These are phyloP conservation scores for Suillus placidus DNA, from an alignment of 768 basidiomycete species.

Conservation along the genomic window DNA sequence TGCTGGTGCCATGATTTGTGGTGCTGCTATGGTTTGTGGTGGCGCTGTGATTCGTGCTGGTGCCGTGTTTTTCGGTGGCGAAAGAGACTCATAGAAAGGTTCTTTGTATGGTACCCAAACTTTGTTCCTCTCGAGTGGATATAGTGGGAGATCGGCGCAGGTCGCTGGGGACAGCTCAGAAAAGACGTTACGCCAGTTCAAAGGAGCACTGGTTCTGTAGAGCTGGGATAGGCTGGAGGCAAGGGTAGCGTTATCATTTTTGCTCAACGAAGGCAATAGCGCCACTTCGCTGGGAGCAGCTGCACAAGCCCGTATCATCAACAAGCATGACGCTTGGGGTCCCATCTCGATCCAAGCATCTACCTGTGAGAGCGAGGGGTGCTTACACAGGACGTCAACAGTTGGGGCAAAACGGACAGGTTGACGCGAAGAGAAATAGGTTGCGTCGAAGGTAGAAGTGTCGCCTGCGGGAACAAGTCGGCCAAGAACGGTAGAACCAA, in stretches of 20 bases:
- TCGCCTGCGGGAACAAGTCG: conserved; percentile 56
- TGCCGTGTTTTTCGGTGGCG: background rate
- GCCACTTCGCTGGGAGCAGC: conserved; percentile 34
- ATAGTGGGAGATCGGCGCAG: conserved; percentile 60
- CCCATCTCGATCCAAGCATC: conserved; percentile 43
- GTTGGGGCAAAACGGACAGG: conserved; percentile 61
- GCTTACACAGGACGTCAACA: conserved; percentile 43
- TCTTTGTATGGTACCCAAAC: conserved; percentile 61
- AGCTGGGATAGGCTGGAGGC: conserved; percentile 49
- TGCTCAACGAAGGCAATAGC: conserved; percentile 55
- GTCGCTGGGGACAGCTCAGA: conserved; percentile 42
- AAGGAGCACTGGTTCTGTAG: conserved; percentile 41
- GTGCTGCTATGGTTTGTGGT: background rate
- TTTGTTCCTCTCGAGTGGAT: conserved; percentile 57
- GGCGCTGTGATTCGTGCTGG: background rate
- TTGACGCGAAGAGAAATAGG: conserved; percentile 57
- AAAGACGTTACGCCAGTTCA: conserved; percentile 63
- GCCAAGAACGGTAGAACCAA: conserved; percentile 66
- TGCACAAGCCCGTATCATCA: conserved; percentile 50
- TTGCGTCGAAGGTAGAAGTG: conserved; percentile 43
- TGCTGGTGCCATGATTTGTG: background rate
- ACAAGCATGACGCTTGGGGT: conserved; percentile 45
- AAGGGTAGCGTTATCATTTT: conserved; percentile 46
- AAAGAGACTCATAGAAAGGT: conserved; percentile 5
- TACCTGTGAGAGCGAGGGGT: conserved; percentile 28